Evolutionary conservation across 108 stramenopile species (phyloP).

Genomic region (Cyclotella choctawhatcheeana): DNA sequence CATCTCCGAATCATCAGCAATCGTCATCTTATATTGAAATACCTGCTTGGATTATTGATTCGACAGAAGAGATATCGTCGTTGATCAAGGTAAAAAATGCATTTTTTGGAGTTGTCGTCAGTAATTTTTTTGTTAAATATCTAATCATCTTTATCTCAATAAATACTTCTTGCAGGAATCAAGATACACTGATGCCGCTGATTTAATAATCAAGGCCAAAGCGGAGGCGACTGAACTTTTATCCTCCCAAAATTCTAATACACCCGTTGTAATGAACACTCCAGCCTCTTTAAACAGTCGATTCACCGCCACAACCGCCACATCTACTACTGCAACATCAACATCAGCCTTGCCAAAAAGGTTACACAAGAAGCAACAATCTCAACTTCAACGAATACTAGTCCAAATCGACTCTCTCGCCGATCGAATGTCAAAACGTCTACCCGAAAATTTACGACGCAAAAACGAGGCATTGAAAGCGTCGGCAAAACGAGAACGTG

Average conservation of each 20-base stretch:
- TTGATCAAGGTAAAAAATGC: too few species aligned
- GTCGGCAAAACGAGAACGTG: conserved; percentile 75
- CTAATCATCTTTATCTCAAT: too few species aligned
- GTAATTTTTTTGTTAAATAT: too few species aligned
- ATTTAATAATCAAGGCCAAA: conserved; percentile 77
- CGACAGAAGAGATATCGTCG: conserved; percentile 75
- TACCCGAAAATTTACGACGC: conserved; percentile 77
- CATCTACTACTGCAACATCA: conserved; percentile 40
- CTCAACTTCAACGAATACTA: conserved; percentile 51
- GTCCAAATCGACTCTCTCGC: conserved; percentile 58
- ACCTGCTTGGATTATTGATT: conserved; percentile 76
- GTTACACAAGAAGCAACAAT: conserved; percentile 66
- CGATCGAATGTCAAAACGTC: conserved; percentile 69
- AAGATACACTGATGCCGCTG: conserved; percentile 82
- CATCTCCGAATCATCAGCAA: background rate
- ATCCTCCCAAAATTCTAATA: conserved; percentile 25
- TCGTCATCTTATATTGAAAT: conserved; percentile 59
- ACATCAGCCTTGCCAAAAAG: conserved; percentile 50
- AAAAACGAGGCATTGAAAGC: conserved; percentile 89
- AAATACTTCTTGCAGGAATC: too few species aligned
- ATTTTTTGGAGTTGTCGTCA: too few species aligned
- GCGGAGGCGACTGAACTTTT: conserved; percentile 69
- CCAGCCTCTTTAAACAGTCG: conserved; percentile 4
- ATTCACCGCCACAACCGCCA: conserved; percentile 5
- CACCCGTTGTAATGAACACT: conserved; percentile 15